These are phyloP conservation scores for Pichia rugopelliculosa DNA, from an alignment of 805 yeast species.

Conservation along the genomic window DNA sequence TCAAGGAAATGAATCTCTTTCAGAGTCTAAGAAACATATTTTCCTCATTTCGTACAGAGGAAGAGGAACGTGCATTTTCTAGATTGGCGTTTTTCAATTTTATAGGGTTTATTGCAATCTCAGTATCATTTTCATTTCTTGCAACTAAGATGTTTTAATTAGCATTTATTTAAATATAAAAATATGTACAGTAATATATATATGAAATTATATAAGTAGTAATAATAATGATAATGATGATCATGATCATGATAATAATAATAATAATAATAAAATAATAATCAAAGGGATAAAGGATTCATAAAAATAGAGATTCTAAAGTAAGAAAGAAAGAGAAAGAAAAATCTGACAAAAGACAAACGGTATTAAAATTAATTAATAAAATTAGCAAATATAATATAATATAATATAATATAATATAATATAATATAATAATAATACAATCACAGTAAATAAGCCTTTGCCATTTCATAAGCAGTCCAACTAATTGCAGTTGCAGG, in stretches of 20 bases:
- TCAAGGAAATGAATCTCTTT: slow-evolving; percentile 39
- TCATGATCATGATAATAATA: too few relatives aligned
- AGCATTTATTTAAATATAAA: too few relatives aligned
- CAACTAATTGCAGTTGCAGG: slow-evolving; percentile 96
- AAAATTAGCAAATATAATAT: not conserved
- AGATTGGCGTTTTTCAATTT: slow-evolving; percentile 72
- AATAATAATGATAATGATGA: too few relatives aligned
- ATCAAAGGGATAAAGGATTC: too few relatives aligned
- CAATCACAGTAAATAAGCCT: slow-evolving; percentile 45
- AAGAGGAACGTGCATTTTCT: slow-evolving; percentile 72
- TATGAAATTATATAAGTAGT: too few relatives aligned
- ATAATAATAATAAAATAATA: too few relatives aligned
- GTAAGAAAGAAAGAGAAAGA: not conserved
- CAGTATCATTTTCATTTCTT: slow-evolving; percentile 65
- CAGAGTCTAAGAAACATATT: slow-evolving; percentile 74
- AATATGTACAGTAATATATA: too few relatives aligned
- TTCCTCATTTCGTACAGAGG: slow-evolving; percentile 77
- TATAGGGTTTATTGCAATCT: slow-evolving; percentile 72
- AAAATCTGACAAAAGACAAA: not conserved
- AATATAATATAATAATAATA: too few relatives aligned
- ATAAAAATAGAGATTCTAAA: too few relatives aligned
- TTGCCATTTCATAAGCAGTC: slow-evolving; percentile 98
- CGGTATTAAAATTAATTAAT: not conserved
- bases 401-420: too few relatives aligned
- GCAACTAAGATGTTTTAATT: slow-evolving; percentile 6